A percentile compares a stretch with the other conserved stretches of the same genome.
Conservation (phyloP, 805 yeast genomes). For the Yarrowia sp. region DNA sequence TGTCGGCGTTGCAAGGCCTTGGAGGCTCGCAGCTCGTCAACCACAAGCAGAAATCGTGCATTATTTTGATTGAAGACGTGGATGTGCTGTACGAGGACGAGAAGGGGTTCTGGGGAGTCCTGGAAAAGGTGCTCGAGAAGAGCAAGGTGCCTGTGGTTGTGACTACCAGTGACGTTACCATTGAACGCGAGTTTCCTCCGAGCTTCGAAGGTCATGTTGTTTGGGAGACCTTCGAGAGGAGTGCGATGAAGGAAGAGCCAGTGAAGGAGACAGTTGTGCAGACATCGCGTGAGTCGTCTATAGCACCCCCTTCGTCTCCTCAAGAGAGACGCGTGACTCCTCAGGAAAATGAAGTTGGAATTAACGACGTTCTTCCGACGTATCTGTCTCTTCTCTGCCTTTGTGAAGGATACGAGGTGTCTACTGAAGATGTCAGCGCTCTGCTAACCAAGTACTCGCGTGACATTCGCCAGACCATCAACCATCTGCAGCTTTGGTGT, state of each 20-base stretch:
- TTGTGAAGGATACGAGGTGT: conserved; percentile 2
- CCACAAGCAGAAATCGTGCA: conserved; percentile 31
- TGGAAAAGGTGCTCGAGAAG: conserved; percentile 57
- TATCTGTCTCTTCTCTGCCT: neutral
- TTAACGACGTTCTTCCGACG: neutral
- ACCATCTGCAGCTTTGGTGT: conserved; percentile 40
- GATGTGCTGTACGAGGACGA: conserved; percentile 78
- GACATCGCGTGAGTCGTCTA: neutral
- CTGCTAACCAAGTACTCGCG: neutral
- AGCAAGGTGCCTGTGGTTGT: conserved; percentile 69
- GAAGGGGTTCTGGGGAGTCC: conserved; percentile 73
- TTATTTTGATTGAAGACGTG: conserved; percentile 81
- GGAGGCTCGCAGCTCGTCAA: conserved; percentile 82
- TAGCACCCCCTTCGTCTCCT: neutral
- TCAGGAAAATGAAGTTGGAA: neutral
- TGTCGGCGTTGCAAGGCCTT: conserved; percentile 64
- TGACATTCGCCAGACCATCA: conserved; percentile 29
- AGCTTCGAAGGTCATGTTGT: conserved; percentile 10
- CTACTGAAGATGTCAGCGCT: neutral
- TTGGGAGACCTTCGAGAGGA: neutral
- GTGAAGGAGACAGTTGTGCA: too few species aligned
- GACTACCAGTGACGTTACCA: conserved; percentile 46
- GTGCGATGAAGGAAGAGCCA: too few species aligned
- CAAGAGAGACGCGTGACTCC: neutral
- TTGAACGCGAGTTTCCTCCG: neutral